Base-by-base conservation (phyloP, 495 filamentous ascomycete genomes). In the Hapsidospora chrysogenum region DNA sequence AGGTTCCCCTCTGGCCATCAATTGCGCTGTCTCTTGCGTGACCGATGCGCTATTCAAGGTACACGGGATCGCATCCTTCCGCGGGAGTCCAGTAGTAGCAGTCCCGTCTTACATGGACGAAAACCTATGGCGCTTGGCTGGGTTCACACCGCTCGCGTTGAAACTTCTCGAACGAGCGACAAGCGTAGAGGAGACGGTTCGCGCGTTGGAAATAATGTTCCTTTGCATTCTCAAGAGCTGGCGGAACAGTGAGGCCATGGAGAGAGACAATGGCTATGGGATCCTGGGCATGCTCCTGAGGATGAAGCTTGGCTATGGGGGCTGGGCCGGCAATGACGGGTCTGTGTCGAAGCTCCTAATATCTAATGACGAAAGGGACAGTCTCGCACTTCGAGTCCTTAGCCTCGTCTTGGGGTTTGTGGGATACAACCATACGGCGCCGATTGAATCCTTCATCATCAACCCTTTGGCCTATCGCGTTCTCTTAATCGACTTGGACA, bases 161-260 rank as follows among this genome's bases (percentile, higher is more conserved):
- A 89, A 85, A 49, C 56, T 95, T 29, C 55, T 97, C 10, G 82
- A 94, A 47, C 61, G 73, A 9, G 75, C 92, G 14, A 59, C 61
- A 11, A 77, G 70, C n/a, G 60, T 65, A 8, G 68, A 80, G 29
- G 72, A 67, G 20, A 66, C 83, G 23, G 58, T 82, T n/a, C 66
- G 80, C 25, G 76, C 85, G 3, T 76, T 92, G 9, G 72, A 85
- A 42, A 78, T 89, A 34, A 61, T 93, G 29, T 84, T 94, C 41
- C 73, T 78, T 48, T 77, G 78, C 35, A 76, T 93, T 11, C 73
- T 80, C 47, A 75, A 78, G 31, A 94, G 77, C 50, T 97, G 89
- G 89, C 72, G 89, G 43, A 96, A 95, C 43, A 96, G 92, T 46
- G 89, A 97, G 54, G 86, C 87, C 32, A 92, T 97, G 84, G 89